phyloP scores from a whole-genome alignment of 139 green algal species.

The Chlamydomonas sphaeroides region DNA sequence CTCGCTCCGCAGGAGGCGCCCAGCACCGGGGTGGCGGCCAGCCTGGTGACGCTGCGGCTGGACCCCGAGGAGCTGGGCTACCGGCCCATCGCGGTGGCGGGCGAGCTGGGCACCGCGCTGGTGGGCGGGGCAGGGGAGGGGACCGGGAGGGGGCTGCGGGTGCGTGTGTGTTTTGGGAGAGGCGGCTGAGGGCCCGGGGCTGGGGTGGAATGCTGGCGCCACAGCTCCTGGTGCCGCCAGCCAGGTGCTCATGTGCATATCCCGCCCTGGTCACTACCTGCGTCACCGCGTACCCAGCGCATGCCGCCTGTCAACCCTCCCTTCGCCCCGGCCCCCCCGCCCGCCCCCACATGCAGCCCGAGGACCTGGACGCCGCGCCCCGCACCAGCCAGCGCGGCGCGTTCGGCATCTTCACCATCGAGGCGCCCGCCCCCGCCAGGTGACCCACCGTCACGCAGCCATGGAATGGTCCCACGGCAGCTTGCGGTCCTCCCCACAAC shows the following conservation, averaged over 20 bases:
- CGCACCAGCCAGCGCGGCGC: slow-evolving; percentile 59
- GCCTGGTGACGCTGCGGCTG: slow-evolving; percentile 61
- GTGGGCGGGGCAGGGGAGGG: background rate
- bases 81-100: slow-evolving; percentile 60
- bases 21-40: background rate
- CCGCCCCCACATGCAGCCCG: background rate
- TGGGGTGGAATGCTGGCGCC: background rate
- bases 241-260: too few species aligned
- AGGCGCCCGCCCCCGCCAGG: background rate
- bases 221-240: background rate
- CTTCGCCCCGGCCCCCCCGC: background rate
- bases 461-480: too few species aligned
- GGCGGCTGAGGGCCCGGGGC: background rate
- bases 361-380: slow-evolving; percentile 58
- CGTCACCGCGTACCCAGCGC: too few species aligned
- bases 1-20: too few species aligned
- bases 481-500: too few species aligned
- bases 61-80: slow-evolving; percentile 74
- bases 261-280: too few species aligned
- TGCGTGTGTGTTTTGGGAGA: too few species aligned
- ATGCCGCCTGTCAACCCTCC: too few species aligned
- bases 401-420: slow-evolving; percentile 71
- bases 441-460: too few species aligned
- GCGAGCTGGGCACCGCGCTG: slow-evolving; percentile 36
- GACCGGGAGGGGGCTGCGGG: too few species aligned